A percentile compares a stretch with the other conserved stretches of the same genome.
Conservation (phyloP, 768 basidiomycete species). For the Boletus pseudopeckii region DNA sequence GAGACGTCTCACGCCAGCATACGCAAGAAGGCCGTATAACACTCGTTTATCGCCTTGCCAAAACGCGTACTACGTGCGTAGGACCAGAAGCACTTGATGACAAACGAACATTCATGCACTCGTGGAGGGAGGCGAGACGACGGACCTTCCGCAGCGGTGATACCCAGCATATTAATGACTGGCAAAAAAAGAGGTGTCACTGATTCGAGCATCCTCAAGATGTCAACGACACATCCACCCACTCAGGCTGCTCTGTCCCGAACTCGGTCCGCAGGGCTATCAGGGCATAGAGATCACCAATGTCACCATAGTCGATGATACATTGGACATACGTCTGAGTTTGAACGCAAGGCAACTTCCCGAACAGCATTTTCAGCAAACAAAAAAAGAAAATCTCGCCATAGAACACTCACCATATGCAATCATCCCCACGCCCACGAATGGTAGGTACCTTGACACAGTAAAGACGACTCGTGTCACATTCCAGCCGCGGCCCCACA, state of each 20-base stretch:
- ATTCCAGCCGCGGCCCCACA: too few species aligned
- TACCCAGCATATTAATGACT: constrained; percentile 5
- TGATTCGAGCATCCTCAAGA: not conserved
- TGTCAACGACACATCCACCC: not conserved
- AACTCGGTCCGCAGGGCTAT: not conserved
- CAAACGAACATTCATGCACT: not conserved
- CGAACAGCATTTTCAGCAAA: not conserved
- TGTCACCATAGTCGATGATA: not conserved
- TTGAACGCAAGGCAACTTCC: constrained; percentile 4
- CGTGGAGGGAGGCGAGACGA: not conserved
- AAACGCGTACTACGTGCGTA: constrained; percentile 20
- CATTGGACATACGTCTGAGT: too few species aligned
- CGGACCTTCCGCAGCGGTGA: constrained; percentile 8
- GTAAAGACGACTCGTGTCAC: too few species aligned
- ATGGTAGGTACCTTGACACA: too few species aligned
- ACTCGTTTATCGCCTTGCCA: constrained; percentile 13
- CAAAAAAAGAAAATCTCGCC: too few species aligned
- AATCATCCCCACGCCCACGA: too few species aligned
- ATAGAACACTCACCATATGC: constrained; percentile 1
- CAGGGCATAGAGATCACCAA: too few species aligned
- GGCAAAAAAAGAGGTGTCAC: not conserved
- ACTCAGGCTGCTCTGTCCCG: constrained; percentile 4
- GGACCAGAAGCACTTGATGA: constrained; percentile 10
- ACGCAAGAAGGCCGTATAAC: constrained; percentile 9
- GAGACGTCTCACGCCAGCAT: constrained; percentile 3